phyloP scores from a whole-genome alignment of 495 filamentous ascomycete genomes.

The Xylaria castorea region DNA sequence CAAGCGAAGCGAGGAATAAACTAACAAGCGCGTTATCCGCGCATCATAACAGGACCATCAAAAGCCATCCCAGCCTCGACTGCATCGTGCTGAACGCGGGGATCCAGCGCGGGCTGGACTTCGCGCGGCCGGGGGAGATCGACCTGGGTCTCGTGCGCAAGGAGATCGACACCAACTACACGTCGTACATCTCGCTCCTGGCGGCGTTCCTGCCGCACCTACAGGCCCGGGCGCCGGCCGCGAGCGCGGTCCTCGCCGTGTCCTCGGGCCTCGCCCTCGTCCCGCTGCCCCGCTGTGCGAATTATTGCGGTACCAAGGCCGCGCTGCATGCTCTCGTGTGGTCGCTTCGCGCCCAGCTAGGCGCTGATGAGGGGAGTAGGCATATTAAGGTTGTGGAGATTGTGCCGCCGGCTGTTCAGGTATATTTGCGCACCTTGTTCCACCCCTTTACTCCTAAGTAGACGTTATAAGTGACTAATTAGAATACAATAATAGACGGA shows the following conservation, averaged over 20 bases:
- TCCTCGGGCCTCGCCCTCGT: conserved; percentile 62
- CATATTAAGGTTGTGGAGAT: conserved; percentile 67
- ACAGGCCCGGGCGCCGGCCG: conserved; percentile 36
- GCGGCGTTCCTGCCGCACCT: conserved; percentile 71
- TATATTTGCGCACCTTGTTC: no score
- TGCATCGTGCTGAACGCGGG: conserved; percentile 64
- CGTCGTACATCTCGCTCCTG: conserved; percentile 64
- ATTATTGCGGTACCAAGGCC: conserved; percentile 67
- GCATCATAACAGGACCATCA: conserved; percentile 53
- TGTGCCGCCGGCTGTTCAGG: conserved; percentile 67
- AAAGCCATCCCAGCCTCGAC: conserved; percentile 63
- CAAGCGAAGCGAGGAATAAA: not conserved
- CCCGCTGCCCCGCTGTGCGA: conserved; percentile 56
- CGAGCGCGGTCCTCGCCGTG: conserved; percentile 54
- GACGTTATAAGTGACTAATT: not conserved
- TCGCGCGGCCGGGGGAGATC: conserved; percentile 63
- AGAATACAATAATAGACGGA: conserved; percentile 54
- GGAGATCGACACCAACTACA: conserved; percentile 74
- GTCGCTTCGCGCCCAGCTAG: conserved; percentile 65
- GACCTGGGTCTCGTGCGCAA: conserved; percentile 58
- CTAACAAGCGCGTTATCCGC: not conserved
- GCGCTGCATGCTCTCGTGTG: conserved; percentile 64
- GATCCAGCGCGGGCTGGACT: conserved; percentile 65
- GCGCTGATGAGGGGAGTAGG: conserved; percentile 38
- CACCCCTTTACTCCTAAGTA: not conserved